Evolutionary conservation across 169 alveolate species (phyloP).

Genomic region (Plasmodium vivax): DNA sequence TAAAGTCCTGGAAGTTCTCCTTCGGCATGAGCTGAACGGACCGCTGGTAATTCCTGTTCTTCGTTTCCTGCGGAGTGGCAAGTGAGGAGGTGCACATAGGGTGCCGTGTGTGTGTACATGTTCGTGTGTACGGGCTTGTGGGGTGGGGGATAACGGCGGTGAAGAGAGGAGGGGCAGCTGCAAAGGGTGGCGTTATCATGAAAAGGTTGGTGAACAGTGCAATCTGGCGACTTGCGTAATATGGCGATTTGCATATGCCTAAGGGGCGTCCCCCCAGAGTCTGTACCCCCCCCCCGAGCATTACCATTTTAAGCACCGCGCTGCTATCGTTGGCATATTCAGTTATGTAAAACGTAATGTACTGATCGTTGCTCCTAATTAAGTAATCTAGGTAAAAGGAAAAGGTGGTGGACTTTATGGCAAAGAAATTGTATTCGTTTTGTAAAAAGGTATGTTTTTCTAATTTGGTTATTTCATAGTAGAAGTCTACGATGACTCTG

Average conservation of each 20-base stretch:
- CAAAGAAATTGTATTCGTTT: slow-evolving; percentile 36
- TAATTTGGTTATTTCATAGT: slow-evolving; percentile 31
- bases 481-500: slow-evolving; percentile 36
- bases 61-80: slow-evolving; percentile 45
- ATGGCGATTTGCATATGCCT: too few species aligned
- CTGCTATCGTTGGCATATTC: slow-evolving; percentile 36
- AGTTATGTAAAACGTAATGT: slow-evolving; percentile 36
- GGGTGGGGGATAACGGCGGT: neutral
- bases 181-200: neutral
- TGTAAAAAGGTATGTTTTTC: slow-evolving; percentile 48
- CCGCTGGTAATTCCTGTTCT: slow-evolving; percentile 53
- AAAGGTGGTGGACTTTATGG: slow-evolving; percentile 17
- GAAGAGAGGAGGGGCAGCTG: neutral
- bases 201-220: neutral
- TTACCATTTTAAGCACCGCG: slow-evolving; percentile 58
- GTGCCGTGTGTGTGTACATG: neutral
- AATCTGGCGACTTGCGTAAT: neutral
- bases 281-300: neutral
- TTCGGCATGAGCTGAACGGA: slow-evolving; percentile 56
- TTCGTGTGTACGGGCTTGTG: neutral
- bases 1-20: slow-evolving; percentile 53
- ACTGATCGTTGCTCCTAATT: slow-evolving; percentile 20
- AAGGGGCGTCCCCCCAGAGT: neutral
- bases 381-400: slow-evolving; percentile 58
- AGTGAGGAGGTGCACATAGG: neutral